phyloP scores from a whole-genome alignment of 345 rosid genomes.

The Barbarea vulgaris region DNA sequence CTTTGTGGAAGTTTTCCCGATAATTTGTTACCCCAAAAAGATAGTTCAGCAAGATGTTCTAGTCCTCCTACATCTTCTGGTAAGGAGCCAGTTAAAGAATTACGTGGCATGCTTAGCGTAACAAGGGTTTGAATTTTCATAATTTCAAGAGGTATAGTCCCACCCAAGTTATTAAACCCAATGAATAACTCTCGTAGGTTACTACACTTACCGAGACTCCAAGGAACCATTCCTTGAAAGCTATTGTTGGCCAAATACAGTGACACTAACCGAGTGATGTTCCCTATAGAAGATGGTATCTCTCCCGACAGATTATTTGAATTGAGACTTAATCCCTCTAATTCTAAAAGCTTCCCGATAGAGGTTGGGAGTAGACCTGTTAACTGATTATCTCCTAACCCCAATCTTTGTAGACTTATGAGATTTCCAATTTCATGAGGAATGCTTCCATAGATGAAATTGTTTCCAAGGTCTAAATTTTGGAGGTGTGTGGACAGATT shows the following conservation, averaged over 20 bases:
- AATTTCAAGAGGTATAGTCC: background rate
- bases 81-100: background rate
- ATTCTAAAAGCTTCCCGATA: background rate
- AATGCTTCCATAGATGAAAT: background rate
- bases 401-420: background rate
- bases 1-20: background rate
- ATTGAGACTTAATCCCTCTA: background rate
- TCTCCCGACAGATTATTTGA: background rate
- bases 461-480: accelerated
- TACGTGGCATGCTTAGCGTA: background rate
- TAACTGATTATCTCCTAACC: background rate
- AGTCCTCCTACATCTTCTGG: background rate
- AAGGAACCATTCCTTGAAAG: slow-evolving; percentile 5
- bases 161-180: background rate
- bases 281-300: slow-evolving; percentile 3
- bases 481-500: background rate
- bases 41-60: background rate
- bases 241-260: background rate
- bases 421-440: slow-evolving; percentile 7
- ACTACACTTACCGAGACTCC: background rate
- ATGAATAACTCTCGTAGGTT: background rate
- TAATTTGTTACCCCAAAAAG: background rate
- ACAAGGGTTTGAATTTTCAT: background rate
- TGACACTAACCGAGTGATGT: background rate
- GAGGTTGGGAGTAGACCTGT: background rate